Percentiles rank a stretch among this genome's conserved stretches.
phyloP scores from a whole-genome alignment of 1,284 basidiomycete genomes.

The Moniliophthora roreri region DNA sequence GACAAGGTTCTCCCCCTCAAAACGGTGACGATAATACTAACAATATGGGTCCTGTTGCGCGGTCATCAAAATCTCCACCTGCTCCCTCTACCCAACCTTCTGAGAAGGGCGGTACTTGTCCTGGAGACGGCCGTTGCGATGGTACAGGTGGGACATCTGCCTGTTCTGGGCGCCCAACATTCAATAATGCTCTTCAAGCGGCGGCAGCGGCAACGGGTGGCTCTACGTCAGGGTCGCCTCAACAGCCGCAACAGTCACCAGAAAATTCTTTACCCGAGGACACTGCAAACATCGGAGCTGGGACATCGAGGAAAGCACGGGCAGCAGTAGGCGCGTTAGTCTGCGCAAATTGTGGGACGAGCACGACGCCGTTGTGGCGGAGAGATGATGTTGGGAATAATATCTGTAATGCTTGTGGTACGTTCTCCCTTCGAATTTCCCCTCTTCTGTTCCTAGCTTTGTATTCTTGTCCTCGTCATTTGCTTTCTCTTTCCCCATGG shows the following conservation, averaged over 20 bases:
- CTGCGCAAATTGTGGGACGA: constrained; percentile 91
- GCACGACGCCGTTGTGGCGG: constrained; percentile 92
- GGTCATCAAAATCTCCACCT: constrained; percentile 21
- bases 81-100: constrained; percentile 27
- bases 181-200: constrained; percentile 74
- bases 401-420: constrained; percentile 92
- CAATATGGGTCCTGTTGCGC: constrained; percentile 25
- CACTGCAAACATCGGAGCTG: constrained; percentile 14
- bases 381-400: constrained; percentile 93
- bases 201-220: constrained; percentile 26
- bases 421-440: constrained; percentile 37
- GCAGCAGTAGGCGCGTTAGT: constrained; percentile 75
- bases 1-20: constrained; percentile 48
- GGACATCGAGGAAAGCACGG: constrained; percentile 30
- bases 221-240: constrained; percentile 5
- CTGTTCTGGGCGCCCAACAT: constrained; percentile 92
- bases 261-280: no score
- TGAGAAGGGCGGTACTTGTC: constrained; percentile 72
- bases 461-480: not conserved
- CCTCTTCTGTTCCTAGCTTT: constrained; percentile 7
- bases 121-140: constrained; percentile 93
- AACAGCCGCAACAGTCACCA: no score
- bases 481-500: not conserved
- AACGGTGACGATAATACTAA: constrained; percentile 34
- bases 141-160: constrained; percentile 90